phyloP scores from a whole-genome alignment of 257 asterid species.

The Solanum ahanhuiri region DNA sequence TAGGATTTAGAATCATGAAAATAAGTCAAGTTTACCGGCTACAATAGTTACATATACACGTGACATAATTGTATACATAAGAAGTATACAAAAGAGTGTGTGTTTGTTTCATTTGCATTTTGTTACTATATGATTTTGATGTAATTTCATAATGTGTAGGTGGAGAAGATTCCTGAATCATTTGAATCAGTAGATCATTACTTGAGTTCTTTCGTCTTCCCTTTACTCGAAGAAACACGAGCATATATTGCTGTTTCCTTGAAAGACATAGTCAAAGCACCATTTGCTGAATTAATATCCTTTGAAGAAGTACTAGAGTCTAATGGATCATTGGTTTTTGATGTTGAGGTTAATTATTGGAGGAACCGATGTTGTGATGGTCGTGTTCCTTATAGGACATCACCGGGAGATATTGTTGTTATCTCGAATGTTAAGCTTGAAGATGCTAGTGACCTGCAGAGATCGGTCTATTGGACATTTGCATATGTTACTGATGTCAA shows the following conservation, averaged over 20 bases:
- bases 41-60: neutral
- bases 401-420: conserved; percentile 35
- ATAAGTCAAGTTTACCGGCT: neutral
- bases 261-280: conserved; percentile 26
- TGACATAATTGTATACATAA: too few species aligned
- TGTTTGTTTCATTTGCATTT: neutral
- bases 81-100: neutral
- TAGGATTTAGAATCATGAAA: neutral
- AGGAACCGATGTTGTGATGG: conserved; percentile 22
- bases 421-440: conserved; percentile 22
- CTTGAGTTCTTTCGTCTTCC: conserved; percentile 27
- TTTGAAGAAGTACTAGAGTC: neutral
- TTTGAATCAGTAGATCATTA: conserved; percentile 28
- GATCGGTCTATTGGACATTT: conserved; percentile 16
- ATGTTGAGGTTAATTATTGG: conserved; percentile 25
- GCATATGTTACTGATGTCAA: conserved; percentile 29
- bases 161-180: conserved; percentile 30
- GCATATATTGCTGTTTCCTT: conserved; percentile 31
- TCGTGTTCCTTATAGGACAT: conserved; percentile 28
- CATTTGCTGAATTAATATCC: conserved; percentile 32
- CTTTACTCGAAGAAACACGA: conserved; percentile 53
- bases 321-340: neutral
- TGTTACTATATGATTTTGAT: neutral
- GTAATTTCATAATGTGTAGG: conserved; percentile 15
- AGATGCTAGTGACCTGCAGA: conserved; percentile 10